Evolutionary conservation across 768 basidiomycete genomes (phyloP).

Genomic region (Pulveroboletus frians): DNA sequence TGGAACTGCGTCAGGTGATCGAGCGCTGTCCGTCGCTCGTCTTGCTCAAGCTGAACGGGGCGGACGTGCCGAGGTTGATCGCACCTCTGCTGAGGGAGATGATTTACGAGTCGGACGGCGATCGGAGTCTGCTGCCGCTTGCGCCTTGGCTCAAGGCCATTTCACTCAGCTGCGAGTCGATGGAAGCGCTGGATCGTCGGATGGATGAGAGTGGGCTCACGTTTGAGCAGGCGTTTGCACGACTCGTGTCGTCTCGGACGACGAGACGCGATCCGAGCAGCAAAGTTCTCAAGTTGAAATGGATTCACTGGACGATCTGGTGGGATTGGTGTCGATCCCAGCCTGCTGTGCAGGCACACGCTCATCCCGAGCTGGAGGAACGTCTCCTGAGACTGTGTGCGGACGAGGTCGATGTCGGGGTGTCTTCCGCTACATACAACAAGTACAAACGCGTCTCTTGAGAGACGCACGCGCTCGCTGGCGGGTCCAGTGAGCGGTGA

Average conservation of each 20-base stretch:
- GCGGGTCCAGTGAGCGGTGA: conserved; percentile 7
- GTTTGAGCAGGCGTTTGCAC: conserved; percentile 25
- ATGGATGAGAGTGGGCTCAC: conserved; percentile 24
- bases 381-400: conserved; percentile 21
- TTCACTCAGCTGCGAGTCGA: conserved; percentile 29
- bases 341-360: conserved; percentile 16
- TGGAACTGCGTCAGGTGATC: conserved; percentile 21
- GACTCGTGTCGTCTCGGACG: conserved; percentile 24
- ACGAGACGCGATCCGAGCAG: conserved; percentile 16
- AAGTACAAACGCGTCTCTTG: conserved; percentile 30
- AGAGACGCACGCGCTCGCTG: not conserved
- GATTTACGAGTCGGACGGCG: conserved; percentile 15
- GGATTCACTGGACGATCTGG: conserved; percentile 32
- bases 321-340: conserved; percentile 25
- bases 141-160: conserved; percentile 28
- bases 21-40: conserved; percentile 29
- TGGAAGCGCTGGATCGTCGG: conserved; percentile 16
- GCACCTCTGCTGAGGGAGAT: conserved; percentile 25
- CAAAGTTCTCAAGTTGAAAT: conserved; percentile 26
- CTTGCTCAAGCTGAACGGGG: conserved; percentile 26
- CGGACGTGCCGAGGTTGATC: conserved; percentile 17
- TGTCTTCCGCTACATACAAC: conserved; percentile 28
- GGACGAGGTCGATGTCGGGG: conserved; percentile 26
- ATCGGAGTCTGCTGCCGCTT: conserved; percentile 13
- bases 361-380: conserved; percentile 21